Evolutionary conservation across 2,329 filamentous ascomycete genomes (phyloP).

Genomic region (Colletotrichum sp.): DNA sequence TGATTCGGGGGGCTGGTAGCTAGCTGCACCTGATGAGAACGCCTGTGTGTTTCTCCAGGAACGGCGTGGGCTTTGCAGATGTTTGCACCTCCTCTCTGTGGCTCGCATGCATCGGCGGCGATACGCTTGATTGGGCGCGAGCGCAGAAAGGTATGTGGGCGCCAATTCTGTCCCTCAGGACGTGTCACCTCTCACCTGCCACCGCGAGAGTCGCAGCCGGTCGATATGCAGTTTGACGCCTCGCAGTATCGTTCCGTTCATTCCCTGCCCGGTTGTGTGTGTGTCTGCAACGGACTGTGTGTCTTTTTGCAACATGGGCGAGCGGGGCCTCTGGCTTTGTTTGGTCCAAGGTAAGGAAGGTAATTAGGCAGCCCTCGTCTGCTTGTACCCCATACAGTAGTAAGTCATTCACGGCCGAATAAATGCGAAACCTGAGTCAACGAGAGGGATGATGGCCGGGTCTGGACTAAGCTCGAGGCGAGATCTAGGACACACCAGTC

Average conservation of each 20-base stretch:
- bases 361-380: neutral
- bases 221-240: neutral
- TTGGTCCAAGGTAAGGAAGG: neutral
- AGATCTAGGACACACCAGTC: neutral
- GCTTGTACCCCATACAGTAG: neutral
- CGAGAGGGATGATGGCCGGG: neutral
- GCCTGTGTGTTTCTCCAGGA: neutral
- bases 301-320: neutral
- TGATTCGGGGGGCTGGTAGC: conserved; percentile 1
- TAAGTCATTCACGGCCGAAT: neutral
- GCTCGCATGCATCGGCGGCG: neutral
- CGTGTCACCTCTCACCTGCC: conserved; percentile 12
- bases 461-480: neutral
- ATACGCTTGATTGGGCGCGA: conserved; percentile 5
- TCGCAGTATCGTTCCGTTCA: neutral
- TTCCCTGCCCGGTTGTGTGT: neutral
- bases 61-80: neutral
- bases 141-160: neutral
- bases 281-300: neutral
- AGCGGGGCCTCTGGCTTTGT: neutral
- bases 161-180: neutral
- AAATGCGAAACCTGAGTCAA: neutral
- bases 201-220: conserved; percentile 2
- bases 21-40: conserved; percentile 4
- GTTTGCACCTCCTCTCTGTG: neutral